phyloP scores from a whole-genome alignment of 1,284 basidiomycete genomes.

The Trametes hirsuta region DNA sequence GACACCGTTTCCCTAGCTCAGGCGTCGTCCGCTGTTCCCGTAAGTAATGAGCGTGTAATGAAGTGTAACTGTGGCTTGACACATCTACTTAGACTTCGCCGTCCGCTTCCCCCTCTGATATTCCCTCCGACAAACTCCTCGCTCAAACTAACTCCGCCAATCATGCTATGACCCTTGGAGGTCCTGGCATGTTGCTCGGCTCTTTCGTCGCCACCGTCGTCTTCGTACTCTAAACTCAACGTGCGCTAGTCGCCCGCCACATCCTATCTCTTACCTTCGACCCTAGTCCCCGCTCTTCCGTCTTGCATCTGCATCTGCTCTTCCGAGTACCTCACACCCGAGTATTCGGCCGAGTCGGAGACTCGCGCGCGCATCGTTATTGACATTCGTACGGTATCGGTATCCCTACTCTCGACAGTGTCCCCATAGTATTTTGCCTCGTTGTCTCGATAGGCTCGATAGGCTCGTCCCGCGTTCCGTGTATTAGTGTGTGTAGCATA shows the following conservation, averaged over 20 bases:
- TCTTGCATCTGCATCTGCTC: background rate
- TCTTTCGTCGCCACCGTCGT: slow-evolving; percentile 13
- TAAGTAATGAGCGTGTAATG: background rate
- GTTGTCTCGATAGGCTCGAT: background rate
- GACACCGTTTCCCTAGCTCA: background rate
- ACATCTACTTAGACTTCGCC: background rate
- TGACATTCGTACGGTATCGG: slow-evolving; percentile 17
- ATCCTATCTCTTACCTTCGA: background rate
- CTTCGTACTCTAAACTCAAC: slow-evolving; percentile 5
- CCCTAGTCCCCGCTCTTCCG: background rate
- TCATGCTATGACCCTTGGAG: background rate
- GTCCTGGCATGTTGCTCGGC: slow-evolving; percentile 9
- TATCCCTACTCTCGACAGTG: slow-evolving; percentile 1
- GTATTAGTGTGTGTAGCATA: slow-evolving; percentile 10
- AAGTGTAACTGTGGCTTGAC: background rate
- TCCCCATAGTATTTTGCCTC: background rate
- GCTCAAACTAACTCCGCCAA: slow-evolving; percentile 12
- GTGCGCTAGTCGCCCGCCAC: slow-evolving; percentile 8
- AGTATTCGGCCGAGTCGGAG: background rate
- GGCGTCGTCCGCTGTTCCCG: background rate
- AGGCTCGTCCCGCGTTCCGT: background rate
- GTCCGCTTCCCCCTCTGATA: background rate
- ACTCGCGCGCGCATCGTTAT: background rate
- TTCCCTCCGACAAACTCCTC: background rate
- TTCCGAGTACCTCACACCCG: background rate